phyloP scores from a whole-genome alignment of 2,329 filamentous ascomycete species.

The Coniochaeta ligniaria region DNA sequence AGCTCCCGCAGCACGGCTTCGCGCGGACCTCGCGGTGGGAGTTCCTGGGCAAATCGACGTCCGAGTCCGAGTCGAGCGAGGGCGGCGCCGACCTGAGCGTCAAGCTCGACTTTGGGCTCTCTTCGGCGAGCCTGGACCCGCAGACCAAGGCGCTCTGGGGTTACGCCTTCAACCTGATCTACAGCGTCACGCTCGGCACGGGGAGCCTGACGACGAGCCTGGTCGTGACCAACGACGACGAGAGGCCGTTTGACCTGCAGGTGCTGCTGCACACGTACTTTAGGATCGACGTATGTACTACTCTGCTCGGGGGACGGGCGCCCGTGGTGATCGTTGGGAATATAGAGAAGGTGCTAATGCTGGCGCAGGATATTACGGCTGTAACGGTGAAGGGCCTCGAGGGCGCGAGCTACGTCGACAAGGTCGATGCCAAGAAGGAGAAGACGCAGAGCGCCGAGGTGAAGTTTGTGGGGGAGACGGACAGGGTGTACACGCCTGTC shows the following conservation, averaged over 20 bases:
- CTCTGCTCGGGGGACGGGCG: too few relatives aligned
- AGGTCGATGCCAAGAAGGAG: slow-evolving; percentile 59
- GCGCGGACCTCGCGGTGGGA: slow-evolving; percentile 88
- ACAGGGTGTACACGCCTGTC: slow-evolving; percentile 77
- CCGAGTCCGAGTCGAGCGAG: slow-evolving; percentile 39
- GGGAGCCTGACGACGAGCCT: slow-evolving; percentile 73
- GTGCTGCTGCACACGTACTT: slow-evolving; percentile 89
- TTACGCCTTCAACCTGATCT: slow-evolving; percentile 81
- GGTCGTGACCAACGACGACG: slow-evolving; percentile 82
- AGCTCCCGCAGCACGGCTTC: slow-evolving; percentile 90
- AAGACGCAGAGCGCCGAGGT: slow-evolving; percentile 60
- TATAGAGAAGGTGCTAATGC: background rate
- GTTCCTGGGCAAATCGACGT: slow-evolving; percentile 82
- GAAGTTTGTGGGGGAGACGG: slow-evolving; percentile 69
- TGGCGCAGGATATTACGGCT: slow-evolving; percentile 65
- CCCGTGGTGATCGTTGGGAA: background rate
- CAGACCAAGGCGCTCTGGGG: slow-evolving; percentile 70
- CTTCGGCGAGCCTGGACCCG: slow-evolving; percentile 61
- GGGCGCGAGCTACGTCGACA: slow-evolving; percentile 73
- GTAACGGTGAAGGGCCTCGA: slow-evolving; percentile 70
- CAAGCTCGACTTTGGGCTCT: slow-evolving; percentile 94
- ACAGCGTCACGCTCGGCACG: slow-evolving; percentile 79
- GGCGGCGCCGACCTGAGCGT: slow-evolving; percentile 52
- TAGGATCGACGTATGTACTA: slow-evolving; percentile 59
- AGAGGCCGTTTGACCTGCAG: slow-evolving; percentile 81